These are phyloP conservation scores for Metschnikowia henanensis DNA, from an alignment of 805 yeast genomes.

Conservation along the genomic window DNA sequence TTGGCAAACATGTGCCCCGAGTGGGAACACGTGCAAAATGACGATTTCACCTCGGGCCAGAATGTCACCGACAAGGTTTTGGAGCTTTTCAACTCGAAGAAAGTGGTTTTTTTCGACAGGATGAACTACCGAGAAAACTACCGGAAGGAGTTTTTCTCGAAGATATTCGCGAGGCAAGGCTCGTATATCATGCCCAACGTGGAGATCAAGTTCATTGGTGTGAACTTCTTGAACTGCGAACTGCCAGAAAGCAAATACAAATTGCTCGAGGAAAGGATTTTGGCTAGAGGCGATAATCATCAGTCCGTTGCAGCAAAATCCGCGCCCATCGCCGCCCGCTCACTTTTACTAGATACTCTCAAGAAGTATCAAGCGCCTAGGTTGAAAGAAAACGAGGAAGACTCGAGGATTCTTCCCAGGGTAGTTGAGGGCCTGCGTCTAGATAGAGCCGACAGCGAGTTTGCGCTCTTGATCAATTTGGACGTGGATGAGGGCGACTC, in stretches of 20 bases:
- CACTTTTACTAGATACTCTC: conserved; percentile 9
- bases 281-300: conserved; percentile 80
- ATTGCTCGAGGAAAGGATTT: conserved; percentile 59
- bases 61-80: conserved; percentile 50
- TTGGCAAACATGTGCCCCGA: conserved; percentile 53
- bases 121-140: conserved; percentile 77
- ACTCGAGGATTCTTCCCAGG: conserved; percentile 1
- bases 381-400: conserved; percentile 9
- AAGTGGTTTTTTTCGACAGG: conserved; percentile 73
- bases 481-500: conserved; percentile 25
- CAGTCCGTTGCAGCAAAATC: conserved; percentile 68
- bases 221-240: conserved; percentile 56
- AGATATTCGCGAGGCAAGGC: conserved; percentile 36
- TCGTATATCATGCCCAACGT: conserved; percentile 31
- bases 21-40: conserved; percentile 84
- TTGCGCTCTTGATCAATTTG: conserved; percentile 65
- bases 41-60: conserved; percentile 55
- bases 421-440: conserved; percentile 12
- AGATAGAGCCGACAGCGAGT: conserved; percentile 49
- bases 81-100: conserved; percentile 28
- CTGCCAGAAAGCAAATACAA: conserved; percentile 40
- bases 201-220: conserved; percentile 59
- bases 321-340: conserved; percentile 41
- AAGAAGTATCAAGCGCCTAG: conserved; percentile 12
- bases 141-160: conserved; percentile 62